Percentiles rank a stretch among this genome's conserved stretches.
These are phyloP conservation scores for Phoma sp. DNA, from an alignment of 2,329 filamentous ascomycete species.

Conservation along the genomic window DNA sequence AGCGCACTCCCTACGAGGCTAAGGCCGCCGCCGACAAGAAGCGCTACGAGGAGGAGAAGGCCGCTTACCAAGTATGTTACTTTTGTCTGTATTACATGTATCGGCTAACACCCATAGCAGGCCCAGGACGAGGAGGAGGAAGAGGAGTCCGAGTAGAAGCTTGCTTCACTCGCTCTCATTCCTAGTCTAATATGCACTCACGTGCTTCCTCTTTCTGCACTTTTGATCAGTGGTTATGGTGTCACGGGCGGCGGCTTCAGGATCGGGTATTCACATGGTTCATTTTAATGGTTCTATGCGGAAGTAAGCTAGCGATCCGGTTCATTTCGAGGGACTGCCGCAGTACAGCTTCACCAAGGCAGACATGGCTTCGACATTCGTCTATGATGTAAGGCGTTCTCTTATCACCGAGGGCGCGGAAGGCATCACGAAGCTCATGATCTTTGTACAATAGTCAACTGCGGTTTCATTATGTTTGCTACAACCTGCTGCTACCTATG, in stretches of 20 bases:
- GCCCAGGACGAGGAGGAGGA: conserved; percentile 47
- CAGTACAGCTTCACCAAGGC: conserved; percentile 35
- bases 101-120: conserved; percentile 19
- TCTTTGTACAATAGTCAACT: conserved; percentile 49
- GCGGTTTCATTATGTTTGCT: conserved; percentile 44
- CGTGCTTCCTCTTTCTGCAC: conserved; percentile 23
- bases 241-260: conserved; percentile 32
- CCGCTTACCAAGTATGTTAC: conserved; percentile 63
- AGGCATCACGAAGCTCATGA: conserved; percentile 49
- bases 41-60: conserved; percentile 98
- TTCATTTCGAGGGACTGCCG: conserved; percentile 33
- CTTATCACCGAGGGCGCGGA: conserved; percentile 29
- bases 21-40: conserved; percentile 99
- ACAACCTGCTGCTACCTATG: not conserved
- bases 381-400: conserved; percentile 46
- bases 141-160: conserved; percentile 51
- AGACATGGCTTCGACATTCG: conserved; percentile 27
- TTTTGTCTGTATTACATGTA: not conserved
- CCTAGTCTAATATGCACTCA: conserved; percentile 14
- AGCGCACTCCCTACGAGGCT: conserved; percentile 91
- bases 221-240: conserved; percentile 34
- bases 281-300: conserved; percentile 34
- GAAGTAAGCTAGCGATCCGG: conserved; percentile 36
- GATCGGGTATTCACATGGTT: conserved; percentile 36
- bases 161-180: conserved; percentile 18